Conservation (phyloP, 257 asterid species). For the Dorcoceras hygrometricum region DNA sequence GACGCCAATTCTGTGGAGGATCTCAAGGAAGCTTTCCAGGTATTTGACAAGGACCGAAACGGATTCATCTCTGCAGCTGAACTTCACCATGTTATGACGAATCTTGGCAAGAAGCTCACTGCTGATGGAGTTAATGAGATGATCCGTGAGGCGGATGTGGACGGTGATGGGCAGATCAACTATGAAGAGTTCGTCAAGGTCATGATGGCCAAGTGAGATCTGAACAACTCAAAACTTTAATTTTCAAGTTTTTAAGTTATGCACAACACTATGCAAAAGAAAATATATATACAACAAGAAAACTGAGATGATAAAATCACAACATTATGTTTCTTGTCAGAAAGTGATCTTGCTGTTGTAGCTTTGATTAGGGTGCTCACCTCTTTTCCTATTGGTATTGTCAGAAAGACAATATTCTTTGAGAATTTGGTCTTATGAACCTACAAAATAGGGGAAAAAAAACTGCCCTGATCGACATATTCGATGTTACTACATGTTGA, state of each 20-base stretch:
- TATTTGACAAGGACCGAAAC: conserved; percentile 56
- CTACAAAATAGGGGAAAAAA: too few species aligned
- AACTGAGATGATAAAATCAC: conserved; percentile 37
- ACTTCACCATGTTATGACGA: conserved; percentile 62
- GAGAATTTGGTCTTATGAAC: too few species aligned
- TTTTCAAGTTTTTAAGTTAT: conserved; percentile 35
- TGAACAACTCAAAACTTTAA: conserved; percentile 30
- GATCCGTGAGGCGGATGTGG: conserved; percentile 67
- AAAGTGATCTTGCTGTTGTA: conserved; percentile 34
- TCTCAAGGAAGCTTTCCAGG: conserved; percentile 58
- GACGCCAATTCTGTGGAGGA: conserved; percentile 59
- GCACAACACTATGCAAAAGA: too few species aligned
- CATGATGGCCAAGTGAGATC: conserved; percentile 73
- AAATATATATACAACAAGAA: too few species aligned
- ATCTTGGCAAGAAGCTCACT: conserved; percentile 62
- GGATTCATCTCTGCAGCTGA: conserved; percentile 60
- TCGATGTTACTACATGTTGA: too few species aligned
- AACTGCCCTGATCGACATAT: too few species aligned
- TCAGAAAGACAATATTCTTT: too few species aligned
- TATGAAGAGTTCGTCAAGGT: conserved; percentile 70
- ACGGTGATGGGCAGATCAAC: conserved; percentile 72
- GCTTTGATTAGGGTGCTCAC: too few species aligned
- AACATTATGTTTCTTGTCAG: too few species aligned
- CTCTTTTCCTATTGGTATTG: conserved; percentile 34
- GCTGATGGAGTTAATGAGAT: conserved; percentile 58